Evolutionary conservation across 805 yeast genomes (phyloP).

Genomic region (Geotrichum ghanense): DNA sequence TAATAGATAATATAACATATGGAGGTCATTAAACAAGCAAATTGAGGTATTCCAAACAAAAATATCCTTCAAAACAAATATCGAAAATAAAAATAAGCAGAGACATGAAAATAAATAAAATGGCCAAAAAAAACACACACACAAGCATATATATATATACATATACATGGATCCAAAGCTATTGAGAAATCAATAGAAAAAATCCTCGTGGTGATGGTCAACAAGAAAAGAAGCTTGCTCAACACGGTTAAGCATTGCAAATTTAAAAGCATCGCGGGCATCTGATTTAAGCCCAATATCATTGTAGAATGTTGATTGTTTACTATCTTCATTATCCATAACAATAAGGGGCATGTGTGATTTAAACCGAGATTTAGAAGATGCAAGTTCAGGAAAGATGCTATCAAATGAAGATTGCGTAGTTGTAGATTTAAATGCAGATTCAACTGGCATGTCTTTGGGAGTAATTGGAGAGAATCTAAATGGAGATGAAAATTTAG

Average conservation of each 20-base stretch:
- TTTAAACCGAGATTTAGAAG: background rate
- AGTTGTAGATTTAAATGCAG: background rate
- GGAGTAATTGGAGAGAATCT: background rate
- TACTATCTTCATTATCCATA: background rate
- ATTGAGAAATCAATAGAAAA: too few relatives aligned
- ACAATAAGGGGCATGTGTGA: background rate
- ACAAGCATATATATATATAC: too few relatives aligned
- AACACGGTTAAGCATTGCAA: slow-evolving; percentile 1
- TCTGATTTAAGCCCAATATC: background rate
- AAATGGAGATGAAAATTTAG: too few relatives aligned
- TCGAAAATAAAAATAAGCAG: too few relatives aligned
- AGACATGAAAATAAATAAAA: too few relatives aligned
- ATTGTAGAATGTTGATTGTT: background rate
- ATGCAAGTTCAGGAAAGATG: background rate
- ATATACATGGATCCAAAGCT: too few relatives aligned
- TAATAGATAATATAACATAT: too few relatives aligned
- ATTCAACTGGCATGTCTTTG: background rate
- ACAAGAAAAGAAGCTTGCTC: background rate
- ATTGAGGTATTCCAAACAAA: too few relatives aligned
- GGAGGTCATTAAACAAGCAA: too few relatives aligned
- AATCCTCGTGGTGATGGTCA: background rate
- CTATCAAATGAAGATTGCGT: background rate
- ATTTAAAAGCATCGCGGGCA: background rate
- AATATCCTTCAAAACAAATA: too few relatives aligned
- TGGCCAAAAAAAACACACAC: too few relatives aligned